A percentile compares a stretch with the other conserved stretches of the same genome.
phyloP scores from a whole-genome alignment of 495 filamentous ascomycete species.

The Cudoniella acicularis region DNA sequence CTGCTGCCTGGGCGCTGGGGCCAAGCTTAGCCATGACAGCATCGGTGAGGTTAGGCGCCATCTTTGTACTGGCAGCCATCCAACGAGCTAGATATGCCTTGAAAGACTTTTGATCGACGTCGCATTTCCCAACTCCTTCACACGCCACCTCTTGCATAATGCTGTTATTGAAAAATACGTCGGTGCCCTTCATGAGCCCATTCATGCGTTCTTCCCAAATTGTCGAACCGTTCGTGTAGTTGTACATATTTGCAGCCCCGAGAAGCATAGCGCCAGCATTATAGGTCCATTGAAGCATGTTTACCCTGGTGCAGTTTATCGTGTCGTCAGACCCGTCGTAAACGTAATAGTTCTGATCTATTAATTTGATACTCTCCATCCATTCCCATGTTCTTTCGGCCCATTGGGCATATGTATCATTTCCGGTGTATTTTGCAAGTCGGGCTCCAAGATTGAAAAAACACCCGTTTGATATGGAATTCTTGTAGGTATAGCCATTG shows the following conservation, averaged over 20 bases:
- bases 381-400: slow-evolving; percentile 68
- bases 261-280: slow-evolving; percentile 65
- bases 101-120: slow-evolving; percentile 74
- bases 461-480: slow-evolving; percentile 70
- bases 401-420: slow-evolving; percentile 67
- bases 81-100: slow-evolving; percentile 75
- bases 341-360: slow-evolving; percentile 44
- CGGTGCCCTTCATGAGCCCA: slow-evolving; percentile 50
- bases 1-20: slow-evolving; percentile 62
- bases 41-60: slow-evolving; percentile 60
- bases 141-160: slow-evolving; percentile 67
- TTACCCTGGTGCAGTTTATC: slow-evolving; percentile 47
- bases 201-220: slow-evolving; percentile 51
- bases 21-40: slow-evolving; percentile 59
- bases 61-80: slow-evolving; percentile 68
- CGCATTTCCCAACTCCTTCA: slow-evolving; percentile 51
- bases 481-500: slow-evolving; percentile 70
- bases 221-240: slow-evolving; percentile 47
- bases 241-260: slow-evolving; percentile 67
- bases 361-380: slow-evolving; percentile 47
- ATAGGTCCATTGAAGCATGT: slow-evolving; percentile 60
- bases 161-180: slow-evolving; percentile 52
- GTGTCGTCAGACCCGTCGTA: slow-evolving; percentile 54
- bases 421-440: slow-evolving; percentile 67
- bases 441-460: slow-evolving; percentile 76